Conservation (phyloP, 2,329 filamentous ascomycete genomes). For the Penicillium paneum region DNA sequence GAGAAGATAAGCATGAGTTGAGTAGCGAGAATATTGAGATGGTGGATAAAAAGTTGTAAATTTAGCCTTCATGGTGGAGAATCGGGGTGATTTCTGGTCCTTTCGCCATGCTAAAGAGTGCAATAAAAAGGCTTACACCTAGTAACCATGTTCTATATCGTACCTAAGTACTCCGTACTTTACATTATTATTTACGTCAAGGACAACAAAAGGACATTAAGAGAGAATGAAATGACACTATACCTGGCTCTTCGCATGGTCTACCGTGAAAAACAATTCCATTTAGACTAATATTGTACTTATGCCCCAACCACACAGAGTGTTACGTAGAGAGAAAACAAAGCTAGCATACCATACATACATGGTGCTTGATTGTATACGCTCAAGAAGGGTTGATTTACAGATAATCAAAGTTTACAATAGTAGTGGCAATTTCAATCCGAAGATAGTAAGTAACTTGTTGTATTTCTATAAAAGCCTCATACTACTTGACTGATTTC, state of each 20-base stretch:
- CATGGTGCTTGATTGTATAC: not conserved
- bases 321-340: not conserved
- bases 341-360: not conserved
- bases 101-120: not conserved
- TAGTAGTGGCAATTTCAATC: not conserved
- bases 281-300: not conserved
- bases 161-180: not conserved
- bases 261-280: not conserved
- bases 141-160: not conserved
- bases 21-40: slow-evolving; percentile 20
- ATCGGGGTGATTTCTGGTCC: not conserved
- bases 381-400: not conserved
- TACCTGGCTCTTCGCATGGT: not conserved
- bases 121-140: not conserved
- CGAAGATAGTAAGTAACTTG: not conserved
- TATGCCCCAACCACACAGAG: not conserved
- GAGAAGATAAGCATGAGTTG: slow-evolving; percentile 23
- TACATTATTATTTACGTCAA: not conserved
- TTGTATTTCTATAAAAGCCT: not conserved
- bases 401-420: not conserved
- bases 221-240: not conserved
- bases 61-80: not conserved
- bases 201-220: not conserved
- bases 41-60: slow-evolving; percentile 15
- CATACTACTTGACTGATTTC: not conserved